Conservation (phyloP, 2,329 filamentous ascomycete species). For the Stemphylium vesicarium region DNA sequence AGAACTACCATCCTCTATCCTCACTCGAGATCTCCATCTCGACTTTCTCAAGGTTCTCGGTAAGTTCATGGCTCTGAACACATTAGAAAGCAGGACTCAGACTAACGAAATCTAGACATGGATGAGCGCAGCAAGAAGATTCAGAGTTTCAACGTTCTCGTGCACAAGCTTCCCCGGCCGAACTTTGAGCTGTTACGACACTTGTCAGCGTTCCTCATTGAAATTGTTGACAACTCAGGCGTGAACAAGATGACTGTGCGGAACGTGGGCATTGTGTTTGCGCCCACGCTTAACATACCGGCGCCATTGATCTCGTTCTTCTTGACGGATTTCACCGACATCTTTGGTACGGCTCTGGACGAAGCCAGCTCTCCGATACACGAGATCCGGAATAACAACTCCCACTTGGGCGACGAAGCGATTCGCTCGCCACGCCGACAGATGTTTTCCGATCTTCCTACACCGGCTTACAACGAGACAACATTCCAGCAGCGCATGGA, state of each 20-base stretch:
- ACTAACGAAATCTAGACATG: slow-evolving; percentile 64
- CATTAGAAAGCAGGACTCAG: neutral
- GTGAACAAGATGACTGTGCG: slow-evolving; percentile 98
- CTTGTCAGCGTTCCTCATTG: slow-evolving; percentile 85
- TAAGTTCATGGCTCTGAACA: slow-evolving; percentile 42
- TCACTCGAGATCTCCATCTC: slow-evolving; percentile 87
- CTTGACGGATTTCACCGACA: slow-evolving; percentile 84
- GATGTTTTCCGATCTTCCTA: slow-evolving; percentile 71
- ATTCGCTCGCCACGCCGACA: slow-evolving; percentile 69
- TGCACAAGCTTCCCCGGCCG: slow-evolving; percentile 77
- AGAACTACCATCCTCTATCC: slow-evolving; percentile 87
- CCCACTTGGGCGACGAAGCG: slow-evolving; percentile 59
- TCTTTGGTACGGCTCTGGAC: slow-evolving; percentile 78
- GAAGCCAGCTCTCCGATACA: slow-evolving; percentile 54
- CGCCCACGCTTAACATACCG: slow-evolving; percentile 94
- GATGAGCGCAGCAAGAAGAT: slow-evolving; percentile 78
- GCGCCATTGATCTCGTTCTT: slow-evolving; percentile 94
- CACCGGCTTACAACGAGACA: slow-evolving; percentile 66
- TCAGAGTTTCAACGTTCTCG: slow-evolving; percentile 74
- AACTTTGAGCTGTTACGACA: slow-evolving; percentile 85
- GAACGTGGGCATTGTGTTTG: slow-evolving; percentile 97
- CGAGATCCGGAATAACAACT: slow-evolving; percentile 53
- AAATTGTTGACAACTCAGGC: slow-evolving; percentile 87
- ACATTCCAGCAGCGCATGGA: slow-evolving; percentile 52
- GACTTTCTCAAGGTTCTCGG: slow-evolving; percentile 83